A percentile compares a stretch with the other conserved stretches of the same genome.
Evolutionary conservation across 2,329 filamentous ascomycete genomes (phyloP).

Genomic region (Nemania sp.): DNA sequence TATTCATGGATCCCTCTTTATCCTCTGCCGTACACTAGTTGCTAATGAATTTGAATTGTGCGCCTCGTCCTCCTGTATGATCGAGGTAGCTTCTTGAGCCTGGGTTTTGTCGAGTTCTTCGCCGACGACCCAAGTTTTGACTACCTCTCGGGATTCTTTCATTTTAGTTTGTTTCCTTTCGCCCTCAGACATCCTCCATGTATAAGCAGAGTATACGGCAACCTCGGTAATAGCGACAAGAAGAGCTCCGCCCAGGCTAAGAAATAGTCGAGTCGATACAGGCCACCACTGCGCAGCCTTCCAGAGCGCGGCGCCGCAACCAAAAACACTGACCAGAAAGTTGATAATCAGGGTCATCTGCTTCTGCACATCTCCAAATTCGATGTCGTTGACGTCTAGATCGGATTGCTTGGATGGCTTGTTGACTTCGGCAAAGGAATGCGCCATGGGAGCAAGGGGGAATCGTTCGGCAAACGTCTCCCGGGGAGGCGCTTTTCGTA

Average conservation of each 20-base stretch:
- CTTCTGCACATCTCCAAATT: constrained; percentile 79
- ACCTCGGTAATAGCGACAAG: constrained; percentile 82
- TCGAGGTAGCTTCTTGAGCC: constrained; percentile 28
- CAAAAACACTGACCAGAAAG: constrained; percentile 86
- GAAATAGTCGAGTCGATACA: constrained; percentile 74
- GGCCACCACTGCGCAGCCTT: constrained; percentile 82
- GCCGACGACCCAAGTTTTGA: constrained; percentile 77
- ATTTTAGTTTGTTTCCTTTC: constrained; percentile 71
- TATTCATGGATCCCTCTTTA: constrained; percentile 19
- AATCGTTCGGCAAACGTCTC: constrained; percentile 72
- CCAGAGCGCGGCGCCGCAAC: constrained; percentile 82
- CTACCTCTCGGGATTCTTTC: constrained; percentile 75
- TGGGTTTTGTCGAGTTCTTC: constrained; percentile 46
- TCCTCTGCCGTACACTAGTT: constrained; percentile 41
- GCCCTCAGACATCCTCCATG: constrained; percentile 76
- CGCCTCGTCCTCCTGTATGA: constrained; percentile 7
- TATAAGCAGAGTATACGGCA: constrained; percentile 79
- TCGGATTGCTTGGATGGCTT: constrained; percentile 60
- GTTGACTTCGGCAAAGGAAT: constrained; percentile 68
- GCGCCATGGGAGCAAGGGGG: constrained; percentile 63
- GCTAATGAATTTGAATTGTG: constrained; percentile 29
- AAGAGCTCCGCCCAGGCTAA: constrained; percentile 77
- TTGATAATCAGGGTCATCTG: constrained; percentile 89
- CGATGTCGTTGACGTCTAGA: constrained; percentile 71
- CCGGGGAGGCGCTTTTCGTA: constrained; percentile 67